These are phyloP conservation scores for Candida glaebosa DNA, from an alignment of 805 yeast genomes.

Conservation along the genomic window DNA sequence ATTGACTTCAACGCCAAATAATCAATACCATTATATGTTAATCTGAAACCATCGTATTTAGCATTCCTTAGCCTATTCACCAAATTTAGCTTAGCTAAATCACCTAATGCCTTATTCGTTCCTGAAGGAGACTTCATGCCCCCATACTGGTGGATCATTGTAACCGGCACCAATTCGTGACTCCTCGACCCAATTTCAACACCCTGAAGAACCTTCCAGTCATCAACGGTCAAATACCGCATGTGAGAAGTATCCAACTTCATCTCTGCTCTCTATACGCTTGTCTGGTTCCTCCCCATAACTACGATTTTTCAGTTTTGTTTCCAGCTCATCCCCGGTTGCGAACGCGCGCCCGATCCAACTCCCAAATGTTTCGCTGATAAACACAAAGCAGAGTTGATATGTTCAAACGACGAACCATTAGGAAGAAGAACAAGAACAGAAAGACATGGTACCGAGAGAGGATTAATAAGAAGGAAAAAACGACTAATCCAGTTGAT, in stretches of 20 bases:
- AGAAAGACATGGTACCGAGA: background rate
- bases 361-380: background rate
- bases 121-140: conserved; percentile 72
- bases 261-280: conserved; percentile 43
- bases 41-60: conserved; percentile 88
- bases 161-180: conserved; percentile 93
- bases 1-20: conserved; percentile 85
- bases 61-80: conserved; percentile 82
- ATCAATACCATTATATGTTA: conserved; percentile 89
- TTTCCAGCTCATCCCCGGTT: background rate
- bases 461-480: background rate
- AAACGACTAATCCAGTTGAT: background rate
- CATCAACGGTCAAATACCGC: conserved; percentile 89
- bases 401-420: background rate
- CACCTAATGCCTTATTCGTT: conserved; percentile 75
- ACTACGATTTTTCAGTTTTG: background rate
- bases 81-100: conserved; percentile 80
- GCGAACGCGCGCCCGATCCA: background rate
- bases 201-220: conserved; percentile 84
- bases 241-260: conserved; percentile 89
- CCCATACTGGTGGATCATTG: conserved; percentile 74
- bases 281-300: background rate
- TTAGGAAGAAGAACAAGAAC: background rate
- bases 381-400: background rate
- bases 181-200: conserved; percentile 87